These are phyloP conservation scores for Xylaria sp. DNA, from an alignment of 495 filamentous ascomycete species.

Conservation along the genomic window DNA sequence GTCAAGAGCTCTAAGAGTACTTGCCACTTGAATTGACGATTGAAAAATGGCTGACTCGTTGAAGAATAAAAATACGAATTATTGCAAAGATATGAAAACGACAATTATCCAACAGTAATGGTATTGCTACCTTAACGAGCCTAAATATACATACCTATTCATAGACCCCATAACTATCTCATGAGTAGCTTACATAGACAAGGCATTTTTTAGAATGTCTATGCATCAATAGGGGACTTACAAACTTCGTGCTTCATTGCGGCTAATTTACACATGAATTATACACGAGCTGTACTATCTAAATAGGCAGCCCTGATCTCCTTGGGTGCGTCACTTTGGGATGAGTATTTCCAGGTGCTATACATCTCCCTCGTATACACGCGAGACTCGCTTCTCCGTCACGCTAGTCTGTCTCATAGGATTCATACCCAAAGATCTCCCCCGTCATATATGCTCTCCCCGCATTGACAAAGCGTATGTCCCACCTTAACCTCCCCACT, in stretches of 20 bases:
- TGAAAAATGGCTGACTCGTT: no score
- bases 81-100: background rate
- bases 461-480: slow-evolving; percentile 26
- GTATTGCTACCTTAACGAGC: background rate
- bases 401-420: slow-evolving; percentile 39
- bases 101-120: background rate
- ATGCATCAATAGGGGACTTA: background rate
- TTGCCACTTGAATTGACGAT: no score
- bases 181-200: background rate
- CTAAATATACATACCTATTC: no score
- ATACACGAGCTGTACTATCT: background rate
- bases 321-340: background rate
- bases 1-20: no score
- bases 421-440: no score
- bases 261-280: no score
- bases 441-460: no score
- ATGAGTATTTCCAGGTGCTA: background rate
- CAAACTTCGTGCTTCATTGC: background rate
- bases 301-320: background rate
- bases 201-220: no score
- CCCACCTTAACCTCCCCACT: background rate
- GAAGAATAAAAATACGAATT: background rate
- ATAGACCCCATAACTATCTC: background rate
- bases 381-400: no score
- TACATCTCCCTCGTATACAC: background rate